phyloP scores from a whole-genome alignment of 805 yeast genomes.

The Maudiozyma pseudohumilis region DNA sequence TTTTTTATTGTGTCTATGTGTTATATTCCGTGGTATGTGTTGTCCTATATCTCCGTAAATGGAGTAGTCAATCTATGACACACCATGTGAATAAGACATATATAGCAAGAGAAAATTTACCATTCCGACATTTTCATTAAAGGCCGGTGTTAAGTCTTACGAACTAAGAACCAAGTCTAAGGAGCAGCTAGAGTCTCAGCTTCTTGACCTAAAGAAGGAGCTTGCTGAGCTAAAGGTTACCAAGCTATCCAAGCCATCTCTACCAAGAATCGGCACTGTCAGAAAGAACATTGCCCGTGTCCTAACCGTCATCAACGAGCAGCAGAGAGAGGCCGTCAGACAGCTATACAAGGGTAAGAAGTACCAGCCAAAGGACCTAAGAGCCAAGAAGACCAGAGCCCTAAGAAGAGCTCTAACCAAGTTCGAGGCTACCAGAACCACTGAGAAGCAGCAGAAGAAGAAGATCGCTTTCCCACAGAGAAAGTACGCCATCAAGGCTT shows the following conservation, averaged over 20 bases:
- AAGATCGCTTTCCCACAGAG: slow-evolving; percentile 96
- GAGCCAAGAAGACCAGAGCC: slow-evolving; percentile 99
- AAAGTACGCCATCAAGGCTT: slow-evolving; percentile 98
- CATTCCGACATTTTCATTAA: not conserved
- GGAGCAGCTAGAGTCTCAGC: slow-evolving; percentile 92
- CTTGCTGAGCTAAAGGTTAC: slow-evolving; percentile 94
- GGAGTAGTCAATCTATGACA: not conserved
- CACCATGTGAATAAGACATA: not conserved
- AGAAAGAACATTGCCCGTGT: slow-evolving; percentile 99
- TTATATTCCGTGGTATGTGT: too few species aligned
- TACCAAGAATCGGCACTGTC: slow-evolving; percentile 94
- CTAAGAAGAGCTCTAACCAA: slow-evolving; percentile 94
- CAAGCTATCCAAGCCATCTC: slow-evolving; percentile 84
- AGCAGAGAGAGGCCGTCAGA: slow-evolving; percentile 92
- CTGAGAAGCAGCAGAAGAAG: slow-evolving; percentile 88
- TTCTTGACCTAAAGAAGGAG: slow-evolving; percentile 94
- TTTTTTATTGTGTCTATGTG: too few species aligned
- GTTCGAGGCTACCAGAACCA: slow-evolving; percentile 70
- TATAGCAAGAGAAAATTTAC: not conserved
- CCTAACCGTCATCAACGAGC: slow-evolving; percentile 93
- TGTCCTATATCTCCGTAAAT: too few species aligned
- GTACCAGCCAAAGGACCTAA: slow-evolving; percentile 96
- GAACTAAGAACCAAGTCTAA: slow-evolving; percentile 96
- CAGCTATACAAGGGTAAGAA: slow-evolving; percentile 93
- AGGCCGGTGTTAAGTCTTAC: slow-evolving; percentile 89